A percentile compares a stretch with the other conserved stretches of the same genome.
These are phyloP conservation scores for Catunica adiposa DNA, from an alignment of 2,329 filamentous ascomycete species.

Conservation along the genomic window DNA sequence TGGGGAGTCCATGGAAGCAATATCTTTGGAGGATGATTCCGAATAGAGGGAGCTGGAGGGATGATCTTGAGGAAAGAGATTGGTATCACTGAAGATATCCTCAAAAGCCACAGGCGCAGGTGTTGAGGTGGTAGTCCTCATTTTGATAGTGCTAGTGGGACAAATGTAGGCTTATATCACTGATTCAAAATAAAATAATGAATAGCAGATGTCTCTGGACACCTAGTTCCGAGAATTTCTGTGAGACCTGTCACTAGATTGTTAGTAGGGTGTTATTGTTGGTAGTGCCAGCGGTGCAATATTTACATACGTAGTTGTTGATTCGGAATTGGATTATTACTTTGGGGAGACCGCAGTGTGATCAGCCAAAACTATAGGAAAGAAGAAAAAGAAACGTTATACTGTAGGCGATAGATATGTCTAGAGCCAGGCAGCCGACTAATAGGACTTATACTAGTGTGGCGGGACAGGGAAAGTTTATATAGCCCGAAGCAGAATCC, in stretches of 20 bases:
- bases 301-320: neutral
- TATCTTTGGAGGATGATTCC: neutral
- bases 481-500: neutral
- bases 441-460: neutral
- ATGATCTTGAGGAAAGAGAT: neutral
- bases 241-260: neutral
- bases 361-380: neutral
- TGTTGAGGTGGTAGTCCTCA: neutral
- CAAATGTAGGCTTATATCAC: neutral
- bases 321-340: neutral
- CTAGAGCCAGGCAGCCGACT: neutral
- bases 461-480: neutral
- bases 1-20: slow-evolving; percentile 5
- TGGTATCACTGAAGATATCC: slow-evolving; percentile 1
- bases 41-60: neutral
- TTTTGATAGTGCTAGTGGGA: neutral
- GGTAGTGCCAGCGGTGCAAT: neutral
- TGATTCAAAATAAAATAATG: neutral
- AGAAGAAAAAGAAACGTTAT: neutral
- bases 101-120: neutral
- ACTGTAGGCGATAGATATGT: neutral
- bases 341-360: neutral
- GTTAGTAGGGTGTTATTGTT: neutral
- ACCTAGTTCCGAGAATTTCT: neutral
- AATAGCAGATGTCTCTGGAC: neutral